Evolutionary conservation across 2,329 filamentous ascomycete species (phyloP).

Genomic region (Aureobasidium sp.): DNA sequence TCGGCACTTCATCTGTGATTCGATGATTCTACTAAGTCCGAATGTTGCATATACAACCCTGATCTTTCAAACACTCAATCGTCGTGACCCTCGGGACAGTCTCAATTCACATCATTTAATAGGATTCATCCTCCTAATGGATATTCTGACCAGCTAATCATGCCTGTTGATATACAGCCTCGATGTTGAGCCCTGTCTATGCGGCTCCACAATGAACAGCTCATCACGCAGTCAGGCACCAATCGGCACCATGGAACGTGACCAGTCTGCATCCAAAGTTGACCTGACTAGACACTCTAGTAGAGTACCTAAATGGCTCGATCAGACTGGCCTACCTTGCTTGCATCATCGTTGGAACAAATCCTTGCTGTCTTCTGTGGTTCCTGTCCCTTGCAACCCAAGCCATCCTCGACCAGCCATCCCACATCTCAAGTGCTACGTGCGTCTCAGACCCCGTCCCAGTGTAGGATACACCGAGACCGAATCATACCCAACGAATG

Average conservation of each 20-base stretch:
- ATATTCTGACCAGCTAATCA: fast-evolving
- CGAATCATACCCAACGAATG: neutral
- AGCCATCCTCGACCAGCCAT: neutral
- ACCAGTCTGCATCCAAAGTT: neutral
- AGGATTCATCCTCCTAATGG: neutral
- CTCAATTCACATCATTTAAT: neutral
- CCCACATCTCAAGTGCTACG: neutral
- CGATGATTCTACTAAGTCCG: no score
- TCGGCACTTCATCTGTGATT: no score
- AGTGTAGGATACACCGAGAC: neutral
- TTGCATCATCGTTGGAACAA: neutral
- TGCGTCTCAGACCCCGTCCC: neutral
- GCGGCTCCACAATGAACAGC: neutral
- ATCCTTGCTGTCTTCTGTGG: no score
- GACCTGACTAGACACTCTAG: neutral
- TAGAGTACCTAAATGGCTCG: neutral
- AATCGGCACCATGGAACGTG: neutral
- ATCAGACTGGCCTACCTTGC: neutral
- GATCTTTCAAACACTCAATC: no score
- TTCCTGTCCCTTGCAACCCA: neutral
- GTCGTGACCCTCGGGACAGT: no score
- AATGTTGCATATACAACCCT: no score
- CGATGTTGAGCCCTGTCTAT: neutral
- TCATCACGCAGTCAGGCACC: neutral
- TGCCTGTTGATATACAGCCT: neutral